phyloP scores from a whole-genome alignment of 2,329 filamentous ascomycete genomes.

The Emydomyces testavorans region DNA sequence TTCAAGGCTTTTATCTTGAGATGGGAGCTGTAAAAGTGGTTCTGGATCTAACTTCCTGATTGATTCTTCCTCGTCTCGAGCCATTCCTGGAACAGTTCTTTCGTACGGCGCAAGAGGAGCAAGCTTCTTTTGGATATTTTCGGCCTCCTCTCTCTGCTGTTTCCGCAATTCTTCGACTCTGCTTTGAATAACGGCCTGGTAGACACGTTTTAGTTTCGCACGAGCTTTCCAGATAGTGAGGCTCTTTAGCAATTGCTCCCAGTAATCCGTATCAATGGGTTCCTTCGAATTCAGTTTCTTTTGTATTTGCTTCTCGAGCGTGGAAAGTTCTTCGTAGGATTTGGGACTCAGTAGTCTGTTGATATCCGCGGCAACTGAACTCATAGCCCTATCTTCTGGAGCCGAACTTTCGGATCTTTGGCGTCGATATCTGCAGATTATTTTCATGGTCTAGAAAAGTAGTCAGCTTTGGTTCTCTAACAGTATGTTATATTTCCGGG shows the following conservation, averaged over 20 bases:
- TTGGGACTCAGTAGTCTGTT: conserved; percentile 80
- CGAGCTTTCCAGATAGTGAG: conserved; percentile 85
- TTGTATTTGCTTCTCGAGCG: conserved; percentile 75
- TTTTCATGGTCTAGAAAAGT: conserved; percentile 55
- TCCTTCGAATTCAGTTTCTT: conserved; percentile 78
- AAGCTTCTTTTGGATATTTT: conserved; percentile 43
- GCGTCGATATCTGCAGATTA: conserved; percentile 66
- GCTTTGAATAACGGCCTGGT: conserved; percentile 60
- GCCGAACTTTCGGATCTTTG: conserved; percentile 51
- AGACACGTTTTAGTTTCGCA: conserved; percentile 68
- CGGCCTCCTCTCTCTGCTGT: conserved; percentile 57
- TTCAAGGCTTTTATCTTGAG: conserved; percentile 52
- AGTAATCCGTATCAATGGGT: conserved; percentile 92
- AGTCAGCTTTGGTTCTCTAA: conserved; percentile 12
- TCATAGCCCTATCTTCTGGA: conserved; percentile 62
- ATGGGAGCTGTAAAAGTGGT: conserved; percentile 50
- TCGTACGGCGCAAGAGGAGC: conserved; percentile 36
- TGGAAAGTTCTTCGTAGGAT: conserved; percentile 71
- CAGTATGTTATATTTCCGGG: background rate
- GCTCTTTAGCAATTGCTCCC: conserved; percentile 81
- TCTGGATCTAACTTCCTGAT: conserved; percentile 44
- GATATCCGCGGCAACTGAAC: conserved; percentile 74
- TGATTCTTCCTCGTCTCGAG: background rate
- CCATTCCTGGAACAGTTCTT: background rate
- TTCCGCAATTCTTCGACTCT: conserved; percentile 55